Percentiles rank a stretch among this genome's conserved stretches.
phyloP scores from a whole-genome alignment of 352 stramenopile genomes.

The Pythium apleroticum region DNA sequence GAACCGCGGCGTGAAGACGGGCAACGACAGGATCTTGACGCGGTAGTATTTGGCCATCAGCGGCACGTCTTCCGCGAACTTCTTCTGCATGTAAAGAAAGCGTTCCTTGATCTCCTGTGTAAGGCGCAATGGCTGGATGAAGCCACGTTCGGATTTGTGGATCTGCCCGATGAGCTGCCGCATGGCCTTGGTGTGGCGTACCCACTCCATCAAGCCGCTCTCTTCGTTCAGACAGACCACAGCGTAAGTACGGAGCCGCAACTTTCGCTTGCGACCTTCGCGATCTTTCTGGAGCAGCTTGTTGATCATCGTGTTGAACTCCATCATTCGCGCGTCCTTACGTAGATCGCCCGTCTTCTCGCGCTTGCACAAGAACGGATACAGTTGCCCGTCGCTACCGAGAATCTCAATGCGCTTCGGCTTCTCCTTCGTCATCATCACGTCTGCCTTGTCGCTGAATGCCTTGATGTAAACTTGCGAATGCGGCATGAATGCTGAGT shows the following conservation, averaged over 20 bases:
- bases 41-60: slow-evolving; percentile 75
- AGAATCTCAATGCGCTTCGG: slow-evolving; percentile 97
- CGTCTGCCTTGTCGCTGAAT: slow-evolving; percentile 90
- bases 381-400: slow-evolving; percentile 67
- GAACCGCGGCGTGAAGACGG: slow-evolving; percentile 93
- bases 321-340: slow-evolving; percentile 99
- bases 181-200: slow-evolving; percentile 96
- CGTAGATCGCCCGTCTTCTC: slow-evolving; percentile 98
- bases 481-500: slow-evolving; percentile 61
- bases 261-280: slow-evolving; percentile 87
- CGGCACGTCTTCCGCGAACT: slow-evolving; percentile 76
- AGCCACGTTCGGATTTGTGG: slow-evolving; percentile 84
- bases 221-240: slow-evolving; percentile 99
- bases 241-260: slow-evolving; percentile 97
- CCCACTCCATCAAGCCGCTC: slow-evolving; percentile 99
- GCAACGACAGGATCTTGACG: slow-evolving; percentile 54
- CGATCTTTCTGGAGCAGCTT: slow-evolving; percentile 93
- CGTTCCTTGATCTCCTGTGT: slow-evolving; percentile 83
- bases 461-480: slow-evolving; percentile 85
- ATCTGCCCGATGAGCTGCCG: slow-evolving; percentile 85
- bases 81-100: slow-evolving; percentile 90
- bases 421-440: slow-evolving; percentile 99
- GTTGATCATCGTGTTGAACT: slow-evolving; percentile 99
- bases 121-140: slow-evolving; percentile 76
- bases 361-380: slow-evolving; percentile 95